These are phyloP conservation scores for Rhizopus stolonifer DNA, from an alignment of 371 early-diverging fungal species.

Conservation along the genomic window DNA sequence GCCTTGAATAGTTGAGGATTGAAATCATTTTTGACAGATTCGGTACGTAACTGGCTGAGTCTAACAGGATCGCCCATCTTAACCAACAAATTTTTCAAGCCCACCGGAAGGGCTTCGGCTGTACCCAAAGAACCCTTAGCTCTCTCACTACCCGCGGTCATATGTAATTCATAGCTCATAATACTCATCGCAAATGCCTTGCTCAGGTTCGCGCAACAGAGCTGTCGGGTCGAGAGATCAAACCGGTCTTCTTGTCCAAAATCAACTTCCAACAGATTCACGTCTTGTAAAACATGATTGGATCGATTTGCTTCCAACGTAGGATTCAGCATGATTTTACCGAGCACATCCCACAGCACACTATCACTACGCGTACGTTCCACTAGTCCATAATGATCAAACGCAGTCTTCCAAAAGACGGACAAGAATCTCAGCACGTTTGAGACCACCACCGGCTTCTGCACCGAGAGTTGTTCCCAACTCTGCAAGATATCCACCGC, in stretches of 20 bases:
- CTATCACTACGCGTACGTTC: conserved; percentile 46
- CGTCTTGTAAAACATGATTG: neutral
- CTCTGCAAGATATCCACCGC: conserved; percentile 33
- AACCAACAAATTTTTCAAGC: conserved; percentile 33
- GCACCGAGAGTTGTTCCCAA: conserved; percentile 37
- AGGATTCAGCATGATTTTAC: conserved; percentile 38
- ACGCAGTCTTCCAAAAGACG: conserved; percentile 49
- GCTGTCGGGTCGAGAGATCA: conserved; percentile 24
- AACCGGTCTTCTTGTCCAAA: neutral
- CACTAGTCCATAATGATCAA: conserved; percentile 47
- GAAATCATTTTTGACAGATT: conserved; percentile 32
- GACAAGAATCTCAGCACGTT: conserved; percentile 42
- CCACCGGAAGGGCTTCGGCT: conserved; percentile 35
- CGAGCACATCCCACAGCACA: conserved; percentile 41
- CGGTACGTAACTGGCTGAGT: conserved; percentile 24
- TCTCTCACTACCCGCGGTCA: conserved; percentile 27
- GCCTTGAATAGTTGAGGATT: conserved; percentile 9
- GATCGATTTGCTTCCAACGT: conserved; percentile 5
- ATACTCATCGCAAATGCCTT: conserved; percentile 42
- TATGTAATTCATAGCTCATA: conserved; percentile 41
- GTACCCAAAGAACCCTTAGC: neutral
- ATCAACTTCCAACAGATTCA: conserved; percentile 9
- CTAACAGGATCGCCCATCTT: conserved; percentile 40
- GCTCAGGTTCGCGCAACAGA: conserved; percentile 40
- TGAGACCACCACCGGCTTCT: conserved; percentile 41